phyloP scores from a whole-genome alignment of 2,329 filamentous ascomycete genomes.

The Zymoseptoria passerinii region DNA sequence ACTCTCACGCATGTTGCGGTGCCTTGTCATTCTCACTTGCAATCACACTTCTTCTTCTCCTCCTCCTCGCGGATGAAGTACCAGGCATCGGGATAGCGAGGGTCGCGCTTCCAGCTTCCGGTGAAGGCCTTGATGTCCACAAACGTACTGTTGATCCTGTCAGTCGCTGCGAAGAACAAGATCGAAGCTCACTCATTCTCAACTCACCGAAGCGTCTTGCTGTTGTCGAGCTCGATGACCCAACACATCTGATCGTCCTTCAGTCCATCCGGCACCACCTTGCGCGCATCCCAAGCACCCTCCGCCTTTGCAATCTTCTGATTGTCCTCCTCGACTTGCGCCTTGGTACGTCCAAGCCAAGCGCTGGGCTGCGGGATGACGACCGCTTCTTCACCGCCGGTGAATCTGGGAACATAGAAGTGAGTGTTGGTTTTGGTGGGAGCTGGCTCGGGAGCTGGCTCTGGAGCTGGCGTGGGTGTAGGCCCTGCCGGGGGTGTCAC shows the following conservation, averaged over 20 bases:
- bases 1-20: background rate
- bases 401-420: constrained; percentile 12
- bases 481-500: constrained; percentile 4
- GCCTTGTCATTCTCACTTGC: background rate
- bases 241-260: constrained; percentile 30
- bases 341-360: constrained; percentile 32
- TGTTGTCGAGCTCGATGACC: constrained; percentile 29
- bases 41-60: constrained; percentile 16
- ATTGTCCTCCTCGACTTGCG: constrained; percentile 33
- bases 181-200: background rate
- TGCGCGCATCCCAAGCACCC: constrained; percentile 28
- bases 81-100: constrained; percentile 26
- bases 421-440: constrained; percentile 9
- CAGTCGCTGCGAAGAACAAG: constrained; percentile 1
- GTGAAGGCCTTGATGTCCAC: constrained; percentile 27
- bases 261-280: constrained; percentile 26
- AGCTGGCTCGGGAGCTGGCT: constrained; percentile 5
- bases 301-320: constrained; percentile 30
- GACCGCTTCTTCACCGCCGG: constrained; percentile 2
- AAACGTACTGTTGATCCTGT: constrained; percentile 20
- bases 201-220: constrained; percentile 25
- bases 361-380: constrained; percentile 11
- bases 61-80: constrained; percentile 28
- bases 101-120: constrained; percentile 30
- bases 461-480: constrained; percentile 4